Percentiles rank a stretch among this genome's conserved stretches.
Evolutionary conservation across 2,329 filamentous ascomycete species (phyloP).

Genomic region (Curvularia eragrostidis): DNA sequence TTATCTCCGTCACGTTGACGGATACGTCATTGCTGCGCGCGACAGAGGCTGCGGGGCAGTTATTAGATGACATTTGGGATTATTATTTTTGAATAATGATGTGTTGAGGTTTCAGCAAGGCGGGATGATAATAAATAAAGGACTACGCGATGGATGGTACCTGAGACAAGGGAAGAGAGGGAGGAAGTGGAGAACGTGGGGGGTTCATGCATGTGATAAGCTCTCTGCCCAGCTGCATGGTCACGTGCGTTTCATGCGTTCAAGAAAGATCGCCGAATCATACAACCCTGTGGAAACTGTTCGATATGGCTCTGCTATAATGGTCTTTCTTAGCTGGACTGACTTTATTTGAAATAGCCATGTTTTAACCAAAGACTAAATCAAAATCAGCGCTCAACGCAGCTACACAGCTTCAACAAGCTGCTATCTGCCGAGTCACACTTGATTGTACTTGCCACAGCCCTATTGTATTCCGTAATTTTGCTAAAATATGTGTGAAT

Average conservation of each 20-base stretch:
- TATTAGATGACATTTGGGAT: slow-evolving; percentile 18
- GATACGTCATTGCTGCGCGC: slow-evolving; percentile 8
- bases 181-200: neutral
- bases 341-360: too few species aligned
- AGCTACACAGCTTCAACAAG: too few species aligned
- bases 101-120: neutral
- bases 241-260: neutral
- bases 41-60: slow-evolving; percentile 20
- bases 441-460: too few species aligned
- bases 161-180: neutral
- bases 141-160: neutral
- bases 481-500: too few species aligned
- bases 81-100: neutral
- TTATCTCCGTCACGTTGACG: slow-evolving; percentile 33
- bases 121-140: neutral
- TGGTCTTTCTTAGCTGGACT: too few species aligned
- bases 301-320: too few species aligned
- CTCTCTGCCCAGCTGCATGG: neutral
- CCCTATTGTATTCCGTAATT: too few species aligned
- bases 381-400: too few species aligned
- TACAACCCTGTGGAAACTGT: too few species aligned
- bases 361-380: too few species aligned
- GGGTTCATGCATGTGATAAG: neutral
- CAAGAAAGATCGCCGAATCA: too few species aligned
- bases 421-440: too few species aligned